These are phyloP conservation scores for Yarrowia sp. DNA, from an alignment of 805 yeast genomes.

Conservation along the genomic window DNA sequence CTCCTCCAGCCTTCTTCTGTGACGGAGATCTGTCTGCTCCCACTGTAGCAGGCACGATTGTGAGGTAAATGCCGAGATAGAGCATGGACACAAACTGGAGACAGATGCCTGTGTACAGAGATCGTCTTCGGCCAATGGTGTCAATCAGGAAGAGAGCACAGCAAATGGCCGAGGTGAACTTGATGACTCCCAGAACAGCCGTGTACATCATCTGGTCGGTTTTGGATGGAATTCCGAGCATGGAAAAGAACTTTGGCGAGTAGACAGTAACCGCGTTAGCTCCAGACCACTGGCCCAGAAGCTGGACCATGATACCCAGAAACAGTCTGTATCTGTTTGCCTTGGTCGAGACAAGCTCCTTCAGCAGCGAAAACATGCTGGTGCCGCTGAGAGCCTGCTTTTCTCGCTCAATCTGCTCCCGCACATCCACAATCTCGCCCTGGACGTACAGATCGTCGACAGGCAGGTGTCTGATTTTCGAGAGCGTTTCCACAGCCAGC, in stretches of 20 bases:
- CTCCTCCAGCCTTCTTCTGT: conserved; percentile 44
- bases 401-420: conserved; percentile 47
- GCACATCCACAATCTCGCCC: conserved; percentile 52
- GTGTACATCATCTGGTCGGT: conserved; percentile 47
- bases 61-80: conserved; percentile 49
- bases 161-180: conserved; percentile 48
- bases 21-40: conserved; percentile 43
- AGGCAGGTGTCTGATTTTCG: conserved; percentile 47
- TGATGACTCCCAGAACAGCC: conserved; percentile 54
- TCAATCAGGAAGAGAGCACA: conserved; percentile 56
- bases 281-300: conserved; percentile 52
- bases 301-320: conserved; percentile 44
- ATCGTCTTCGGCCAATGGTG: conserved; percentile 51
- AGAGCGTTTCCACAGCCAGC: conserved; percentile 43
- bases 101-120: conserved; percentile 49
- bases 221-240: conserved; percentile 47
- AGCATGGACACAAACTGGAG: conserved; percentile 47
- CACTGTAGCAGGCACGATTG: conserved; percentile 35
- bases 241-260: conserved; percentile 51
- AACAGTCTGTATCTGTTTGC: conserved; percentile 43
- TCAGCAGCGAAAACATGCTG: conserved; percentile 41
- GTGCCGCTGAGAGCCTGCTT: conserved; percentile 34
- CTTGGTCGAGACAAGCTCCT: conserved; percentile 42
- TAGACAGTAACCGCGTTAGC: conserved; percentile 56
- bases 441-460: conserved; percentile 51